Percentiles rank a stretch among this genome's conserved stretches.
Evolutionary conservation across 176 grass and related monocot genomes (phyloP).

Genomic region (Hyparrhenia diplandra): DNA sequence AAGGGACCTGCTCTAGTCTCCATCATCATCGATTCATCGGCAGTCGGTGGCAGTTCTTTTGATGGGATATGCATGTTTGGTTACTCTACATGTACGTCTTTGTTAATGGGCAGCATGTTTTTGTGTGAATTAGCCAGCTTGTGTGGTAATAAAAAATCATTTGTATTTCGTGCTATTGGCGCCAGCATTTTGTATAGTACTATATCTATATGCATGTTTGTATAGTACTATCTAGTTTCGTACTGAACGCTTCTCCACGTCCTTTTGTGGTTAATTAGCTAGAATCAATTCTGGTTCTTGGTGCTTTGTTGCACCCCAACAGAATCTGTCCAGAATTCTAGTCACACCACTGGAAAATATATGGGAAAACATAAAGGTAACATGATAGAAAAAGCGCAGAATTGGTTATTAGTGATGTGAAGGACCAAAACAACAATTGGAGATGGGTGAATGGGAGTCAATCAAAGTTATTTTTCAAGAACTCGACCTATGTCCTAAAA

Average conservation of each 20-base stretch:
- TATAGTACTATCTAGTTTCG: neutral
- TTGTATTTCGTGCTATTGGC: neutral
- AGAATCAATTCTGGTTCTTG: too few species aligned
- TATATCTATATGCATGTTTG: neutral
- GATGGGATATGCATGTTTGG: neutral
- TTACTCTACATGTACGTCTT: neutral
- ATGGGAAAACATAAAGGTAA: neutral
- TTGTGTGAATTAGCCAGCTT: neutral
- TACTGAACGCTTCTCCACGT: too few species aligned
- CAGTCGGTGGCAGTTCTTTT: neutral
- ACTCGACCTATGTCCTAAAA: neutral
- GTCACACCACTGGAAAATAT: neutral
- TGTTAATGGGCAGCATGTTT: neutral
- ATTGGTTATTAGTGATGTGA: neutral
- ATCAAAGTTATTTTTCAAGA: neutral
- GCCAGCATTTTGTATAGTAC: neutral
- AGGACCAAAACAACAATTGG: neutral
- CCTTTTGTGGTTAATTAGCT: too few species aligned
- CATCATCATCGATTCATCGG: neutral
- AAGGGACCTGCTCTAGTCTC: conserved; percentile 23
- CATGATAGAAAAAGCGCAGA: neutral
- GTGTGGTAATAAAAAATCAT: neutral
- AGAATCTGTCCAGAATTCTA: neutral
- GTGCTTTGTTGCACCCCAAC: too few species aligned
- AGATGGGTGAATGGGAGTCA: neutral